phyloP scores from a whole-genome alignment of 129 eudicot genomes.

The Cynara cardunculus region DNA sequence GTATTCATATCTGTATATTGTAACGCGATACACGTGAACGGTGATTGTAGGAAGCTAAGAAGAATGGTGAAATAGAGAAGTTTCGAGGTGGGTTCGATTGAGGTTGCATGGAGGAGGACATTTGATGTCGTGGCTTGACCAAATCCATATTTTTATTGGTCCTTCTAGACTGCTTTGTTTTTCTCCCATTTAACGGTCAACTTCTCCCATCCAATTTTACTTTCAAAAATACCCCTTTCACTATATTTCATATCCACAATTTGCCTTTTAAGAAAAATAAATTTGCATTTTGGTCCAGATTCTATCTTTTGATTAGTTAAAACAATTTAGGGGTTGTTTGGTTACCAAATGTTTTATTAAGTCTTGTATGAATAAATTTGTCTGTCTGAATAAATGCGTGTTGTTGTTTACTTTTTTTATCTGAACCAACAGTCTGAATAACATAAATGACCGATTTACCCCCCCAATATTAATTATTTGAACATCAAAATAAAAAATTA shows the following conservation, averaged over 20 bases:
- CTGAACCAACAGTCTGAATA: no score
- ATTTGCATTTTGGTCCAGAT: not conserved
- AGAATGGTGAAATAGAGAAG: constrained; percentile 21
- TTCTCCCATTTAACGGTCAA: constrained; percentile 37
- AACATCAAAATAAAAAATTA: no score
- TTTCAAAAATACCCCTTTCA: constrained; percentile 7
- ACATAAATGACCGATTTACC: no score
- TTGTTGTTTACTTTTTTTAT: no score
- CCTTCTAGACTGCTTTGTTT: constrained; percentile 38
- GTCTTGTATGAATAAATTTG: no score
- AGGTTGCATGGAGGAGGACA: not conserved
- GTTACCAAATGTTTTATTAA: no score
- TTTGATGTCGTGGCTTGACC: constrained; percentile 47
- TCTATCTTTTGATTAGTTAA: not conserved
- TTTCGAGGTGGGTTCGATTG: constrained; percentile 13
- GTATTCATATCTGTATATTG: not conserved
- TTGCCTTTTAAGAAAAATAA: not conserved
- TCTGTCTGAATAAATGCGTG: no score
- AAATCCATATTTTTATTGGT: constrained; percentile 26
- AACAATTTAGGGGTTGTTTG: no score
- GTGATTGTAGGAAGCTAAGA: constrained; percentile 2
- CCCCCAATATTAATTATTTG: no score
- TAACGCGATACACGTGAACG: not conserved
- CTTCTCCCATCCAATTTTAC: constrained; percentile 20
- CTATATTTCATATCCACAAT: not conserved